Percentiles rank a stretch among this genome's conserved stretches.
Evolutionary conservation across 345 rosid genomes (phyloP).

Genomic region (Balakata baccata): DNA sequence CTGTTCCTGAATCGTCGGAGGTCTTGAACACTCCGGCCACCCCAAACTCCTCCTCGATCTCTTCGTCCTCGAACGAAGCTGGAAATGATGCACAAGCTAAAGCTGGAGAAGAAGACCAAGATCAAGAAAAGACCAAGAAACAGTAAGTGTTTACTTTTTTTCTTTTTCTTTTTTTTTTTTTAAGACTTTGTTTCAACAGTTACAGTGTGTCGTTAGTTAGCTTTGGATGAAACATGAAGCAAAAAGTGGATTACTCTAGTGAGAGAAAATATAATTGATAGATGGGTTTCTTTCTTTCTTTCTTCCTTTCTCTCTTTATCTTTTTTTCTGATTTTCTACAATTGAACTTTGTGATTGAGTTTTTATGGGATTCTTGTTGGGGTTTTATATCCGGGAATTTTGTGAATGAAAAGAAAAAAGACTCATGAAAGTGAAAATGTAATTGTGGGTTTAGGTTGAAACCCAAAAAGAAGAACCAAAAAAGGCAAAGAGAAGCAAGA

Average conservation of each 20-base stretch:
- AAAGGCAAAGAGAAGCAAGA: slow-evolving; percentile 74
- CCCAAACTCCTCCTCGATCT: slow-evolving; percentile 80
- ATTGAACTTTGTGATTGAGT: background rate
- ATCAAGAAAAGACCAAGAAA: slow-evolving; percentile 63
- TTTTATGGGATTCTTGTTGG: background rate
- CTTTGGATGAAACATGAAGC: background rate
- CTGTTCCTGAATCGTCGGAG: slow-evolving; percentile 62
- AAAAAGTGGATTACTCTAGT: background rate
- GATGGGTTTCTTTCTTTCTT: background rate
- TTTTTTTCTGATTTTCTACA: background rate
- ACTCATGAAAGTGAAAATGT: slow-evolving; percentile 13
- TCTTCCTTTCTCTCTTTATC: background rate
- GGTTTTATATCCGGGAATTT: background rate
- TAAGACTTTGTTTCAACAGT: background rate
- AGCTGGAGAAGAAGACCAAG: slow-evolving; percentile 33
- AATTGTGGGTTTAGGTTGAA: slow-evolving; percentile 59
- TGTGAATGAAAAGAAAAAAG: background rate
- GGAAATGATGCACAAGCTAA: slow-evolving; percentile 30
- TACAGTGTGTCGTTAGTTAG: background rate
- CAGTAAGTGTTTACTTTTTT: slow-evolving; percentile 52
- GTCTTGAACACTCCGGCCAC: slow-evolving; percentile 71
- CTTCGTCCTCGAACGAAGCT: slow-evolving; percentile 74
- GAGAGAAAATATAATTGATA: background rate
- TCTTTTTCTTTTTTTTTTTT: too few relatives aligned
- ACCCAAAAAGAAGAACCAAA: slow-evolving; percentile 79